These are phyloP conservation scores for Cryptomeria japonica DNA, from an alignment of 75 land plant genomes.

Conservation along the genomic window DNA sequence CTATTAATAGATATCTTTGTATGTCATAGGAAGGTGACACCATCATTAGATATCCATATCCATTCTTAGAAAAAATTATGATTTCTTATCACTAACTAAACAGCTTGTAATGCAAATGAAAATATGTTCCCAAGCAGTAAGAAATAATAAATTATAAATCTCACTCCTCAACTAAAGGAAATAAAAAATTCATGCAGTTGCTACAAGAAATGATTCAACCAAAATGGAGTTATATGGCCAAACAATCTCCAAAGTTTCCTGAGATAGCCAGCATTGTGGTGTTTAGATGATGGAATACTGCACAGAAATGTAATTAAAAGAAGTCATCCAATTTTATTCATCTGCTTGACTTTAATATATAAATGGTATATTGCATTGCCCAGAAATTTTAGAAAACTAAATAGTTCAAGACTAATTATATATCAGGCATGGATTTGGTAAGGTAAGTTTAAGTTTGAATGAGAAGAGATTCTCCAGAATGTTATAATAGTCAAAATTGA, in stretches of 20 bases:
- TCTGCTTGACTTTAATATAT: background rate
- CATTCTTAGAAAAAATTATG: background rate
- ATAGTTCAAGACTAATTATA: background rate
- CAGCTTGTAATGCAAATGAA: background rate
- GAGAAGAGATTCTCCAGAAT: background rate
- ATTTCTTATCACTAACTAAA: background rate
- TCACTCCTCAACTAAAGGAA: background rate
- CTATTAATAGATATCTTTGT: background rate
- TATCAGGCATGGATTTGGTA: background rate
- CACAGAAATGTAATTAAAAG: background rate
- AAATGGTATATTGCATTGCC: background rate
- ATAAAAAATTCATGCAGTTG: background rate
- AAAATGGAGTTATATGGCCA: background rate
- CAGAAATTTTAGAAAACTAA: background rate
- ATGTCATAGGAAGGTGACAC: background rate
- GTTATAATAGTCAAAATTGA: background rate
- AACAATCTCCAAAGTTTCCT: background rate
- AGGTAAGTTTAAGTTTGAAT: background rate
- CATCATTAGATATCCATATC: background rate
- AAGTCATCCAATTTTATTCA: background rate
- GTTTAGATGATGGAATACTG: background rate
- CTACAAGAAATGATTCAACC: background rate
- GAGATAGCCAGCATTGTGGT: background rate
- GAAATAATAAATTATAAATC: background rate
- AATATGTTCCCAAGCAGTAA: background rate